Percentiles rank a stretch among this genome's conserved stretches.
Conservation (phyloP, 2,329 filamentous ascomycete species). For the Colletotrichum brevisporum region DNA sequence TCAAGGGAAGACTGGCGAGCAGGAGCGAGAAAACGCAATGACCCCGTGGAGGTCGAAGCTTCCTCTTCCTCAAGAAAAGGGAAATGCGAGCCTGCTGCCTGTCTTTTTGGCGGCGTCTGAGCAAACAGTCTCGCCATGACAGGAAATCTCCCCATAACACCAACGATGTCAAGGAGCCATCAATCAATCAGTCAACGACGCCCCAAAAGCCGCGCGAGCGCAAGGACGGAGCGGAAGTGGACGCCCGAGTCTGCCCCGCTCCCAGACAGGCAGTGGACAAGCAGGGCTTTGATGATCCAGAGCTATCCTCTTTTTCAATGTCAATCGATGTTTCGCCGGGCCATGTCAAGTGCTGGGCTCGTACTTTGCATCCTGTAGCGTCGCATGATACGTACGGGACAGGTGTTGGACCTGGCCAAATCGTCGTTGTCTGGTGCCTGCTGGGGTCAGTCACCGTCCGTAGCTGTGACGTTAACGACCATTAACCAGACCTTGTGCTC, state of each 20-base stretch:
- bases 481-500: background rate
- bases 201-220: constrained; percentile 19
- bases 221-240: constrained; percentile 17
- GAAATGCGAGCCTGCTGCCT: too few relatives aligned
- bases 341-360: background rate
- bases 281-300: constrained; percentile 5
- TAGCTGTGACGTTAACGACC: too few relatives aligned
- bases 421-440: too few relatives aligned
- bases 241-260: constrained; percentile 15
- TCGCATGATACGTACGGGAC: too few relatives aligned
- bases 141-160: constrained; percentile 22
- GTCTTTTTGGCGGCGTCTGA: background rate
- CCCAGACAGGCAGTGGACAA: constrained; percentile 4
- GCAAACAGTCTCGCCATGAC: constrained; percentile 18
- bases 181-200: constrained; percentile 22
- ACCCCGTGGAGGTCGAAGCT: background rate
- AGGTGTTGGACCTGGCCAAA: too few relatives aligned
- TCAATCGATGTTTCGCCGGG: background rate
- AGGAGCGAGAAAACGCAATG: background rate
- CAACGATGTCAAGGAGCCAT: constrained; percentile 34
- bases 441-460: too few relatives aligned
- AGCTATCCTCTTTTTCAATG: too few relatives aligned
- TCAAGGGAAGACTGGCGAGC: background rate
- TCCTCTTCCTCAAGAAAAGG: too few relatives aligned
- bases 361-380: too few relatives aligned